Base-by-base conservation (phyloP, 75 land plant species). In the Sequoiadendron giganteum region DNA sequence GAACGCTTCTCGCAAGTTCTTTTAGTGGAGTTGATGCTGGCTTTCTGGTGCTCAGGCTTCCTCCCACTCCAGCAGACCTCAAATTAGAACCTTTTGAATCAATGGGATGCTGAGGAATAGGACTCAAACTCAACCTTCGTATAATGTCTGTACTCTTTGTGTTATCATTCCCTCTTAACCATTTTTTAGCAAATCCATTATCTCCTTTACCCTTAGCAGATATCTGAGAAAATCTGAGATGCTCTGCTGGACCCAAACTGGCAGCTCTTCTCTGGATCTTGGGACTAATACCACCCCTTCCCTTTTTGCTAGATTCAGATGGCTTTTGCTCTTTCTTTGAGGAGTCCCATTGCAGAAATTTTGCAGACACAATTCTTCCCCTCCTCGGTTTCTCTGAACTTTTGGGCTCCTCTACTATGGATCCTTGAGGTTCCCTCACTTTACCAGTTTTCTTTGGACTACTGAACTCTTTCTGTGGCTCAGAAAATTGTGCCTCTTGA, bases 331-430 rank as follows among this genome's bases (percentile, higher is more conserved):
- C 84, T 82, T 40, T 21, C 48, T 82, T 82, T 10, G 52, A 82
- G 30, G 84, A 47, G 8, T 82, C 84, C 52, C 84, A 82, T n/a
- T 82, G 84, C 47, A 82, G 34, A 82, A 82, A 82, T 47, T 82
- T 82, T 25, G 84, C 84, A 43, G 84, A 82, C 52, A 82, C 84
- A 43, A 28, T 47, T 82, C 84, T 82, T 82, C 84, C 84, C 84
- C 49, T 82, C 48, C 84, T 82, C 1, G 40, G 84, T 45, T 82
- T 82, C 84, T 82, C 52, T 4, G 49, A 43, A 47, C 45, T 82
- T 13, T 47, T 82, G 52, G 84, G 15, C 32, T 82, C 84, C 32
- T 82, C 84, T 43, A 10, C 52, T 28, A 45, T n/a, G 28, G 32
- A 45, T 13, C 47, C 52, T 45, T 45, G 52, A 82, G 84, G 21